A percentile compares a stretch with the other conserved stretches of the same genome.
Conservation (phyloP, 2,329 filamentous ascomycete genomes). For the Verticillium tricorpus region DNA sequence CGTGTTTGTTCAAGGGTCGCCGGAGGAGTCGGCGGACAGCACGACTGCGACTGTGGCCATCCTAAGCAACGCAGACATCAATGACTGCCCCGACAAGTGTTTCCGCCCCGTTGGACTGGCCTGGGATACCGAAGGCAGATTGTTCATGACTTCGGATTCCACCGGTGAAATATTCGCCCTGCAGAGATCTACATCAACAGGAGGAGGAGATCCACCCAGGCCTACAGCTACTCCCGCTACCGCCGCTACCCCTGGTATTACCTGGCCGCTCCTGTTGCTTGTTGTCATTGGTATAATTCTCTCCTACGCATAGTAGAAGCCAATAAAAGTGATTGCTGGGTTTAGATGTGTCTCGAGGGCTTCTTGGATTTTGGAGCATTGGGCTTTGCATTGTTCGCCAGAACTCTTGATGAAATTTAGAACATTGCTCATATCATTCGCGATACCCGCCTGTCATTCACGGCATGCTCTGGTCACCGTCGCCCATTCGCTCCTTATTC, state of each 20-base stretch:
- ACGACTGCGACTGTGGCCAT: conserved; percentile 44
- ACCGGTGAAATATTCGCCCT: conserved; percentile 53
- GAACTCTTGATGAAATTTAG: too few species aligned
- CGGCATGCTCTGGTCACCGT: conserved; percentile 15
- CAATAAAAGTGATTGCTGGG: not conserved
- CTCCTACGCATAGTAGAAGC: not conserved
- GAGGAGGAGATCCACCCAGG: not conserved
- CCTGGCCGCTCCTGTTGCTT: not conserved
- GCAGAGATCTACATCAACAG: not conserved
- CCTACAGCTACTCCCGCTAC: not conserved
- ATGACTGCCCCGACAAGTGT: conserved; percentile 40
- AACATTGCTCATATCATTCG: not conserved
- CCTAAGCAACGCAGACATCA: conserved; percentile 48
- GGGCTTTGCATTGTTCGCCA: too few species aligned
- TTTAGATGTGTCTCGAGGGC: too few species aligned
- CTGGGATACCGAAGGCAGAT: conserved; percentile 31
- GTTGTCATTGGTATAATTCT: not conserved
- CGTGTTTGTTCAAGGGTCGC: conserved; percentile 36
- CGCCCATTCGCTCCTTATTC: conserved; percentile 47
- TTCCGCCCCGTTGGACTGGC: conserved; percentile 49
- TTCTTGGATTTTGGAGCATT: too few species aligned
- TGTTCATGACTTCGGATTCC: conserved; percentile 49
- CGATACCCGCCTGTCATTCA: not conserved
- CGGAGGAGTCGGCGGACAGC: conserved; percentile 32
- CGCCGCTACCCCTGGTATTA: not conserved